Base-by-base conservation (phyloP, 2,329 filamentous ascomycete genomes). In the Pseudogymnoascus verrucosus region DNA sequence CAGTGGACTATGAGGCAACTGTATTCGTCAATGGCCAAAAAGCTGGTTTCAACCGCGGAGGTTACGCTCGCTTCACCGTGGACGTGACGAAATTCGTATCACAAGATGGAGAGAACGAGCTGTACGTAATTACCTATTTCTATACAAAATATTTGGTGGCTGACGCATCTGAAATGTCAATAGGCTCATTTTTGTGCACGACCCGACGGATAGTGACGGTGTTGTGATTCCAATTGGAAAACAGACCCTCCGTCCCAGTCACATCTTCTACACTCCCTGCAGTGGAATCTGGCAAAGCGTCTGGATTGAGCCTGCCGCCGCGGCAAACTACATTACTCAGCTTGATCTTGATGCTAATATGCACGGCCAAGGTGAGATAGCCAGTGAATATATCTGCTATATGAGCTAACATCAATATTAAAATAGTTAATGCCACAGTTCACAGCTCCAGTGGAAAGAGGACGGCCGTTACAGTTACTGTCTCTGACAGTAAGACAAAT, bases 211-310 rank as follows among this genome's bases (percentile, higher is more conserved):
- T 68, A 70, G 72, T 31, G 77, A 78, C 1, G 73, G 74, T 4
- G 77, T 79, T 64, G 79, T 86, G 11, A 86, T 88, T 44, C 87
- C 87, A 0, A 80, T 88, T 47, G 88, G 88, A 66, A 89, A 89
- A 71, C 87, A 89, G 71, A 82, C 80, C 0, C 70, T 81, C 0
- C 75, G 74, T 0, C 84, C 82, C 0, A 80, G 78, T 10, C 83
- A 86, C 68, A 90, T 90, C 65, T 90, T 88, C 72, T 90, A 90
- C 71, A 85, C 84, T 0, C 84, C 88, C 0, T 90, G 87, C 71
- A 87, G 85, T 36, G 88, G 88, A 4, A 90, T 91, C 67, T 91
- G 88, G 88, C 88, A 90, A 71, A 81, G 80, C 16, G 88, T 90
- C 0, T 91, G 88, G 88, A 75, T 91, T 1, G 84, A 89, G 71